Conservation (phyloP, 2,329 filamentous ascomycete species). For the Thelonectria blattea region DNA sequence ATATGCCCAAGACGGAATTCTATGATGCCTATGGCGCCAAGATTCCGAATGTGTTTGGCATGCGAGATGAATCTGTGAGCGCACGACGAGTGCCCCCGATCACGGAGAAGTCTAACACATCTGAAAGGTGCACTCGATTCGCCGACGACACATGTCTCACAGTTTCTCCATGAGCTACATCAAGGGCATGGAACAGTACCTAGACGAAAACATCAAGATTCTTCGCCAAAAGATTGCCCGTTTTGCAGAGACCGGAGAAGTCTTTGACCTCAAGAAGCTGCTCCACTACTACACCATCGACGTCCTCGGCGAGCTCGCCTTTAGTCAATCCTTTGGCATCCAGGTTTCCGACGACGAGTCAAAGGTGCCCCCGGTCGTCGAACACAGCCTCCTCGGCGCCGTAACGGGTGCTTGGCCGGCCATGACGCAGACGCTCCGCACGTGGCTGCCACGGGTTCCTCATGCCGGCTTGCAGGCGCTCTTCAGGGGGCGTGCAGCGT, state of each 20-base stretch:
- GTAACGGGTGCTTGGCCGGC: conserved; percentile 21
- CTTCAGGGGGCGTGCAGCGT: conserved; percentile 19
- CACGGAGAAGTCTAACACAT: not conserved
- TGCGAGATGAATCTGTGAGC: conserved; percentile 13
- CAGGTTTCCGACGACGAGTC: conserved; percentile 19
- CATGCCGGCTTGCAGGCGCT: conserved; percentile 14
- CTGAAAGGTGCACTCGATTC: conserved; percentile 18
- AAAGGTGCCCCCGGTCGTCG: conserved; percentile 12
- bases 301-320: conserved; percentile 21
- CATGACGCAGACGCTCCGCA: conserved; percentile 14
- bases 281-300: conserved; percentile 23
- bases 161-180: conserved; percentile 22
- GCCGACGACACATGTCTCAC: conserved; percentile 24
- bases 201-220: conserved; percentile 14
- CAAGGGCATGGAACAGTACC: conserved; percentile 22
- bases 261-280: conserved; percentile 21
- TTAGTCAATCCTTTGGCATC: conserved; percentile 19
- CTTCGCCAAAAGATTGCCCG: conserved; percentile 7
- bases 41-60: conserved; percentile 24
- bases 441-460: conserved; percentile 18
- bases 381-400: conserved; percentile 16
- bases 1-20: conserved; percentile 23
- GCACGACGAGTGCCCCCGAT: too few relatives aligned
- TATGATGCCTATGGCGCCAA: conserved; percentile 23
- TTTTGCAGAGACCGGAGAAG: not conserved